Evolutionary conservation across 192 early-diverging fungal genomes (phyloP), one percentile per base, ranked within the genome.

Genomic region (Neocallimastix lanati): DNA sequence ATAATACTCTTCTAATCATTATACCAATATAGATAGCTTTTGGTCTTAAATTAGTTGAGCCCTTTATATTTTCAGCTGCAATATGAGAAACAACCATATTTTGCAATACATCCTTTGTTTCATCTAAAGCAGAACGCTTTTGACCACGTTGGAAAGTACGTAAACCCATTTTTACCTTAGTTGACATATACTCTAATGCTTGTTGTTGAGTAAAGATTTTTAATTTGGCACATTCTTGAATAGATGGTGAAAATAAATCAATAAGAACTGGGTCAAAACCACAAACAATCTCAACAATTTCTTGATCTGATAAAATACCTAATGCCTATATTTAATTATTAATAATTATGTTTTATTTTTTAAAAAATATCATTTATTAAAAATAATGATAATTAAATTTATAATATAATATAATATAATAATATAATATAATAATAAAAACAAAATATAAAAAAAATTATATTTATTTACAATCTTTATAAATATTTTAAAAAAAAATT

Each of bases 271-370:
- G 88, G 77, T 99, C 94, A 80, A 90, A 86, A 28, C 97, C 97
- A 76, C 93, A 95, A 33, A 99, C 91, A 35, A 99, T 87, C 82
- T 95, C 93, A 36, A 94, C 92, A 82, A 97, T 96, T 86, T 99
- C 97, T 81, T 95, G 93, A 81, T 99, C 97, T 12, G 93, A 91
- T 77, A 94, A 92, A 82, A 99, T 92, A 29, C 97, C 97, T 91
- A 99, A 91, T 13, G 95, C 96, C 85, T 90, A 81, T 21, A 33
- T 33, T n/a, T n/a, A n/a, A n/a, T n/a, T n/a, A n/a, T n/a, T n/a
- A n/a, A n/a, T n/a, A n/a, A n/a, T n/a, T n/a, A n/a, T n/a, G n/a
- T n/a, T n/a, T n/a, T n/a, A n/a, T n/a, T n/a, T n/a, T n/a, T n/a
- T n/a, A n/a, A n/a, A n/a, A n/a, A n/a, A n/a, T n/a, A n/a, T n/a